Percentiles rank a stretch among this genome's conserved stretches.
These are phyloP conservation scores for Apiotrichum laibachii DNA, from an alignment of 1,284 basidiomycete genomes.

Conservation along the genomic window DNA sequence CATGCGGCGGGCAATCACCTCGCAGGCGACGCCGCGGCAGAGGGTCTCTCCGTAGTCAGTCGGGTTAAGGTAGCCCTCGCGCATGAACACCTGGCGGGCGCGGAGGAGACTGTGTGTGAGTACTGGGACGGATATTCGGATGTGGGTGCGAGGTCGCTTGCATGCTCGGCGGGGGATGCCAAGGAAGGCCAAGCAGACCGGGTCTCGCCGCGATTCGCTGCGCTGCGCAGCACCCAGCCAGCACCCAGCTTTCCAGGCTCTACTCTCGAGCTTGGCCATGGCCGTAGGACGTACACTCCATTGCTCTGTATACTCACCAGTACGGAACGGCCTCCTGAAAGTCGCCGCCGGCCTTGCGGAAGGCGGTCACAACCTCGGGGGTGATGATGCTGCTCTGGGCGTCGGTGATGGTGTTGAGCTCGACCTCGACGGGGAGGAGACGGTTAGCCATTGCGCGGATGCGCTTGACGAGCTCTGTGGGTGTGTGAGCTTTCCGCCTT, in stretches of 20 bases:
- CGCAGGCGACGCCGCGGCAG: conserved; percentile 79
- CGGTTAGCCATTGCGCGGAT: conserved; percentile 71
- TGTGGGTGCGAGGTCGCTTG: no score
- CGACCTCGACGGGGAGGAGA: conserved; percentile 71
- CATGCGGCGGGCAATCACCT: conserved; percentile 78
- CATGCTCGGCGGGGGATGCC: neutral
- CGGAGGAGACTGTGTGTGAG: conserved; percentile 69
- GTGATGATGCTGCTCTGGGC: conserved; percentile 51
- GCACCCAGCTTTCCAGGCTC: no score
- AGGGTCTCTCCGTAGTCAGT: conserved; percentile 83
- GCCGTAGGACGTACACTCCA: neutral
- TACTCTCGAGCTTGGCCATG: no score
- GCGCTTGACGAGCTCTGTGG: conserved; percentile 64
- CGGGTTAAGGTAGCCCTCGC: conserved; percentile 48
- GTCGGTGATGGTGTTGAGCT: conserved; percentile 42
- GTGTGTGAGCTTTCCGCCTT: no score
- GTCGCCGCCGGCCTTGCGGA: conserved; percentile 54
- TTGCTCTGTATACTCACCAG: conserved; percentile 23
- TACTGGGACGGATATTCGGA: neutral
- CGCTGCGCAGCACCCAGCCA: no score
- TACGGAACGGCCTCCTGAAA: conserved; percentile 70
- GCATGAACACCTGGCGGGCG: conserved; percentile 72
- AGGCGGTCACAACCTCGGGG: conserved; percentile 53
- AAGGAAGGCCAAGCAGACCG: neutral
- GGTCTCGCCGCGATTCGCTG: no score